A percentile compares a stretch with the other conserved stretches of the same genome.
phyloP scores from a whole-genome alignment of 2,329 filamentous ascomycete species.

The Calonectria fujianensis region DNA sequence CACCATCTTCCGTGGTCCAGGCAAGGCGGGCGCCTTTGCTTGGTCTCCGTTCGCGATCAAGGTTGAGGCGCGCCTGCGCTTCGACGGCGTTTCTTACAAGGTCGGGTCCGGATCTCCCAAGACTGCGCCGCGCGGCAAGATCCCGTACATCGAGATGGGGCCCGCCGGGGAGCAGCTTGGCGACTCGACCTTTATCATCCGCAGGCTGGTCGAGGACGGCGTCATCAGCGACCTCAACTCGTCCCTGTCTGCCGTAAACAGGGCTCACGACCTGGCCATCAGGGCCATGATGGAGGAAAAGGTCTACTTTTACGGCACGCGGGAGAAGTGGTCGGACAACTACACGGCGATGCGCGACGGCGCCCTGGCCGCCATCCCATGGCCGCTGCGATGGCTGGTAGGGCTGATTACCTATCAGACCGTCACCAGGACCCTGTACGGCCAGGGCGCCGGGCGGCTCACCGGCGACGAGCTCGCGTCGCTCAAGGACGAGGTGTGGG shows the following conservation, averaged over 20 bases:
- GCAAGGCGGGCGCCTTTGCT: slow-evolving; percentile 62
- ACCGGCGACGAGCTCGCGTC: slow-evolving; percentile 67
- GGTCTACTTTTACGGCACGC: slow-evolving; percentile 73
- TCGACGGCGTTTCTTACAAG: slow-evolving; percentile 69
- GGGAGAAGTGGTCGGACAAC: slow-evolving; percentile 76
- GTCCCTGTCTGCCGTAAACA: slow-evolving; percentile 60
- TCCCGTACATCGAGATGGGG: slow-evolving; percentile 72
- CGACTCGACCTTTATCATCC: slow-evolving; percentile 75
- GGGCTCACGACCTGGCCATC: slow-evolving; percentile 70
- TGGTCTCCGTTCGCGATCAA: slow-evolving; percentile 80
- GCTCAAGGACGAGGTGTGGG: slow-evolving; percentile 72
- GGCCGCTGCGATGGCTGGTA: slow-evolving; percentile 69
- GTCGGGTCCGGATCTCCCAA: slow-evolving; percentile 65
- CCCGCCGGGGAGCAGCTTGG: slow-evolving; percentile 57
- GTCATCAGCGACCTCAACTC: slow-evolving; percentile 69
- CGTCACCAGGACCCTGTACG: slow-evolving; percentile 66
- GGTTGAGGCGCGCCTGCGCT: slow-evolving; percentile 76
- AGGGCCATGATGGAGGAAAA: slow-evolving; percentile 76
- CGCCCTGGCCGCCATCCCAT: slow-evolving; percentile 69
- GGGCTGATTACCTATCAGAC: slow-evolving; percentile 70
- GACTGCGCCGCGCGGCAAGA: slow-evolving; percentile 73
- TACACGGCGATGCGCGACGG: slow-evolving; percentile 75
- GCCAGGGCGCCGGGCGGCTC: slow-evolving; percentile 74
- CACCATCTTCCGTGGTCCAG: slow-evolving; percentile 70
- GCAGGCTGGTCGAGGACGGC: slow-evolving; percentile 62